phyloP scores from a whole-genome alignment of 2,329 filamentous ascomycete species.

The Simplicillium sp. region DNA sequence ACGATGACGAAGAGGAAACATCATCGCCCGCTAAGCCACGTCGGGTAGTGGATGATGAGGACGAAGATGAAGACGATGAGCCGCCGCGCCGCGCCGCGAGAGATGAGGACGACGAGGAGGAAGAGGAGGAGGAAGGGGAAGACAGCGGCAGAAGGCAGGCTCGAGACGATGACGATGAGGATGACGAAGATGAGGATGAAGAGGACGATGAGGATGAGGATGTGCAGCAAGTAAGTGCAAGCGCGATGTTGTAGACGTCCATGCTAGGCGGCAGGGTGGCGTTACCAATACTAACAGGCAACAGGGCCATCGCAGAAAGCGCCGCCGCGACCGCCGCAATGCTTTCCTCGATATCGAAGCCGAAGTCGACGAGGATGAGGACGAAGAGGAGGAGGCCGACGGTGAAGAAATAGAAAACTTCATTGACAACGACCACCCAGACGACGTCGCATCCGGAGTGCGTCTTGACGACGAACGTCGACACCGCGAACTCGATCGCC shows the following conservation, averaged over 20 bases:
- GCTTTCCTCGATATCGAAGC: constrained; percentile 97
- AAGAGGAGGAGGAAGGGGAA: constrained; percentile 24
- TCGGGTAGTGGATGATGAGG: constrained; percentile 25
- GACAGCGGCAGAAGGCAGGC: constrained; percentile 21
- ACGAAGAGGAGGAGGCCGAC: constrained; percentile 82
- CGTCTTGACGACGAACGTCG: constrained; percentile 81
- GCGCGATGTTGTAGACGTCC: constrained; percentile 6
- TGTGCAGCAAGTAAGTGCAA: constrained; percentile 49
- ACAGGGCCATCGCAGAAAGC: constrained; percentile 66
- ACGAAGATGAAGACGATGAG: constrained; percentile 20
- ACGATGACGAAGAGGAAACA: constrained; percentile 18
- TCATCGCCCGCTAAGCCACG: constrained; percentile 13
- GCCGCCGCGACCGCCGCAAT: constrained; percentile 65
- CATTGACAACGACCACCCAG: constrained; percentile 81
- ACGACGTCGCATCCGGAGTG: constrained; percentile 74
- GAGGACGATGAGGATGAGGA: constrained; percentile 58
- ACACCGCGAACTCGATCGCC: constrained; percentile 88
- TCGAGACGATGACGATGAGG: constrained; percentile 27
- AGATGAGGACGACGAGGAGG: constrained; percentile 23
- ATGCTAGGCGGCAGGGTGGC: neutral
- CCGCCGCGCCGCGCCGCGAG: constrained; percentile 7
- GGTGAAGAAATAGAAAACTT: constrained; percentile 75
- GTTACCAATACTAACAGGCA: too few species aligned
- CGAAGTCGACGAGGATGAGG: constrained; percentile 90
- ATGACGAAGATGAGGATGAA: constrained; percentile 47